Evolutionary conservation across 768 basidiomycete species (phyloP).

Genomic region (Trametopsis cervina): DNA sequence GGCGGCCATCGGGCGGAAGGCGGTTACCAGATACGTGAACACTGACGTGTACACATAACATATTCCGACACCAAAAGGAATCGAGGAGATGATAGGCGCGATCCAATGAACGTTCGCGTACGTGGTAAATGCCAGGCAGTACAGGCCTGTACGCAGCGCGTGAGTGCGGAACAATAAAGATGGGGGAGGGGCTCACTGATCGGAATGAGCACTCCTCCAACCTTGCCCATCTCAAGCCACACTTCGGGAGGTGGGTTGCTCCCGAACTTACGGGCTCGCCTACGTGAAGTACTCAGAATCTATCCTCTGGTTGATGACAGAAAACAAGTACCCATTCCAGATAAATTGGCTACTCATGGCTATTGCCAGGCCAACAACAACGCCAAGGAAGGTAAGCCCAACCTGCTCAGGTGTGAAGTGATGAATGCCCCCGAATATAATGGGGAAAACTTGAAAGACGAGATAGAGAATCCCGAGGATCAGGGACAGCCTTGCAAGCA

Average conservation of each 20-base stretch:
- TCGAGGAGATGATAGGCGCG: slow-evolving; percentile 33
- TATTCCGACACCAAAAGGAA: slow-evolving; percentile 46
- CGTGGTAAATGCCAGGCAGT: slow-evolving; percentile 47
- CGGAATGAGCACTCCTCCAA: slow-evolving; percentile 59
- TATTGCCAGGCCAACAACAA: slow-evolving; percentile 36
- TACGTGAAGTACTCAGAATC: slow-evolving; percentile 39
- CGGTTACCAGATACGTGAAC: slow-evolving; percentile 48
- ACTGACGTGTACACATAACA: slow-evolving; percentile 58
- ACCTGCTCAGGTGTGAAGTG: slow-evolving; percentile 42
- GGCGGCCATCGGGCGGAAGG: slow-evolving; percentile 39
- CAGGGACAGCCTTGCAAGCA: slow-evolving; percentile 34
- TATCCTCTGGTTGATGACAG: slow-evolving; percentile 38
- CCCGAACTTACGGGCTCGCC: slow-evolving; percentile 35
- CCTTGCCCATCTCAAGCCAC: slow-evolving; percentile 57
- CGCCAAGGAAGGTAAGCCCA: slow-evolving; percentile 40
- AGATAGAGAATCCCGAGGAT: slow-evolving; percentile 38
- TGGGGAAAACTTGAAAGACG: slow-evolving; percentile 46
- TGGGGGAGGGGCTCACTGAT: slow-evolving; percentile 33
- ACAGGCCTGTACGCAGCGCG: slow-evolving; percentile 32
- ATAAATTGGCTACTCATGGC: slow-evolving; percentile 30
- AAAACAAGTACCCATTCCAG: slow-evolving; percentile 23
- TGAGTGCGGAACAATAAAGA: slow-evolving; percentile 35
- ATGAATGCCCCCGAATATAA: slow-evolving; percentile 39
- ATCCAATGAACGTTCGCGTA: slow-evolving; percentile 38
- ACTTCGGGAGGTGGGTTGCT: slow-evolving; percentile 37